These are phyloP conservation scores for Amylocarpus encephaloides DNA, from an alignment of 2,329 filamentous ascomycete genomes.

Conservation along the genomic window DNA sequence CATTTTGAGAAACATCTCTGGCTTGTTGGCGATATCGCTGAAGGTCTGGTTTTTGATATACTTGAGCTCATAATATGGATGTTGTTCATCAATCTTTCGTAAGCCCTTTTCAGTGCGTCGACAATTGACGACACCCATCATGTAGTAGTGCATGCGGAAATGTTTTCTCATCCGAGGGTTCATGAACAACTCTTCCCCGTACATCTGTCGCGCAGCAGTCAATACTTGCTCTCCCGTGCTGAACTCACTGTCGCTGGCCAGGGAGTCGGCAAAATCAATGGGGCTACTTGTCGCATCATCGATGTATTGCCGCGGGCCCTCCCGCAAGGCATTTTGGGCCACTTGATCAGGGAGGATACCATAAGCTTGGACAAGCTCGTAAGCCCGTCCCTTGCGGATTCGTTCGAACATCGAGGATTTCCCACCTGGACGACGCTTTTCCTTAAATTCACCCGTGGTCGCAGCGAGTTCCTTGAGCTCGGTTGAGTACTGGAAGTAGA, in stretches of 20 bases:
- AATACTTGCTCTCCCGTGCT: slow-evolving; percentile 70
- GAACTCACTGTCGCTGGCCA: slow-evolving; percentile 67
- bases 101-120: slow-evolving; percentile 89
- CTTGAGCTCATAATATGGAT: slow-evolving; percentile 97
- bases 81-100: slow-evolving; percentile 86
- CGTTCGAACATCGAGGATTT: slow-evolving; percentile 77
- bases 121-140: slow-evolving; percentile 78
- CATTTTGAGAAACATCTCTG: slow-evolving; percentile 94
- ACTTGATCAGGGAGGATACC: slow-evolving; percentile 86
- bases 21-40: slow-evolving; percentile 69
- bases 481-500: slow-evolving; percentile 86
- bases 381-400: slow-evolving; percentile 72
- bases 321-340: slow-evolving; percentile 75
- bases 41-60: slow-evolving; percentile 89
- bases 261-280: slow-evolving; percentile 77
- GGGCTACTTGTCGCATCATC: slow-evolving; percentile 79
- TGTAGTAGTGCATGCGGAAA: slow-evolving; percentile 77
- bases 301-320: slow-evolving; percentile 71
- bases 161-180: slow-evolving; percentile 87
- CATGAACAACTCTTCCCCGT: slow-evolving; percentile 80
- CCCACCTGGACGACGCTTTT: slow-evolving; percentile 70
- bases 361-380: slow-evolving; percentile 78
- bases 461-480: slow-evolving; percentile 75
- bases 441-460: slow-evolving; percentile 55
- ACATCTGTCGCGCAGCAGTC: slow-evolving; percentile 76